Conservation (phyloP, 208 protist genomes). For the Wallacemonas collosoma region DNA sequence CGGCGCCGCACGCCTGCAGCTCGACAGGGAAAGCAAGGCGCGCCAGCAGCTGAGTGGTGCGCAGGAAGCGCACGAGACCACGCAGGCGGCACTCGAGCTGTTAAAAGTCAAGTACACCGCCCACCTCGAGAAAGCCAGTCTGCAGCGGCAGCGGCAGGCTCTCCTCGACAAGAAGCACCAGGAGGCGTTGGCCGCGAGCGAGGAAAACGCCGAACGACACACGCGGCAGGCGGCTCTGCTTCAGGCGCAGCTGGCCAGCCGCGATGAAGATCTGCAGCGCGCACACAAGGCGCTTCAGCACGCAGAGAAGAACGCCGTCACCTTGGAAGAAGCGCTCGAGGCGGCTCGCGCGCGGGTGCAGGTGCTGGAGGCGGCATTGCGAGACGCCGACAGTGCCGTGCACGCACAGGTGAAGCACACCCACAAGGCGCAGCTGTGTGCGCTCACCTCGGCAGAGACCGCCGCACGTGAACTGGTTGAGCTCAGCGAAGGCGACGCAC, state of each 20-base stretch:
- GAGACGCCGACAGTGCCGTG: background rate
- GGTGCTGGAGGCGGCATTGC: background rate
- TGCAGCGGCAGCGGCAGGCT: slow-evolving; percentile 12
- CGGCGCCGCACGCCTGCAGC: slow-evolving; percentile 6
- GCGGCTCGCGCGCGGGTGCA: background rate
- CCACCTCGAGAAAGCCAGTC: slow-evolving; percentile 20
- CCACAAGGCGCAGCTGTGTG: background rate
- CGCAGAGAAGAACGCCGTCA: background rate
- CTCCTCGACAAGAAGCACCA: slow-evolving; percentile 12
- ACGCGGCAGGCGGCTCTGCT: background rate
- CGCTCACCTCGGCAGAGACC: background rate
- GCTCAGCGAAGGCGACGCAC: slow-evolving; percentile 5
- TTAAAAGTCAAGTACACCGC: slow-evolving; percentile 26
- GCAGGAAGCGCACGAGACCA: background rate
- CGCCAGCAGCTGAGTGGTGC: background rate
- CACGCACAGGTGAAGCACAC: background rate
- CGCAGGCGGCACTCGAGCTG: slow-evolving; percentile 23
- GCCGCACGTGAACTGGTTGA: background rate
- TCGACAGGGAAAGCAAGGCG: slow-evolving; percentile 2
- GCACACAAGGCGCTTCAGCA: background rate
- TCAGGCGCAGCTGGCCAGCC: slow-evolving; percentile 11
- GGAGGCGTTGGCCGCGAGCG: background rate
- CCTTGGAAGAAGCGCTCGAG: slow-evolving; percentile 18
- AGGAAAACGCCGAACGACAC: slow-evolving; percentile 28
- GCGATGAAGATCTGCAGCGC: background rate